Evolutionary conservation across 2,329 filamentous ascomycete species (phyloP), one percentile per base, ranked within the genome.

Genomic region (Sarocladium brachiariae): DNA sequence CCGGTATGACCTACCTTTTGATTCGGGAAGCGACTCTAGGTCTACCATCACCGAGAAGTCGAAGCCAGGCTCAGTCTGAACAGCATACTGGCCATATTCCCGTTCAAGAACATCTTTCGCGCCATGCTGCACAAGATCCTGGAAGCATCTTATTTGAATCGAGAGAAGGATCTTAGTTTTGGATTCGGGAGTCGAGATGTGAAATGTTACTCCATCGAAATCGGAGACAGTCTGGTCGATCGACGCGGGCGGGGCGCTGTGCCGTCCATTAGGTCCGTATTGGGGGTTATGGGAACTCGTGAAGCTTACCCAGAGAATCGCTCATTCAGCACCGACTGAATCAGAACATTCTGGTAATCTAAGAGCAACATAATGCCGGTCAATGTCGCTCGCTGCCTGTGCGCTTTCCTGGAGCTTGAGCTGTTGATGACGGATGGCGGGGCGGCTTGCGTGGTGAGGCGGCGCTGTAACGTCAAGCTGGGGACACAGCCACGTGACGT

Each of bases 161-260:
- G 93, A 99, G 53, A 99, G 84, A 49, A 95, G 80, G 58, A 99
- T 96, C 73, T 95, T 89, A 47, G 89, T 85, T 77, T 97, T 97
- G 55, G 83, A 76, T 69, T 96, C 90, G 53, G 92, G 93, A 39
- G 93, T 99, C 33, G 92, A 97, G 64, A 99, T 91, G 71, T 99
- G 93, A 73, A 97, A 99, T 59, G 88, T 95, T 61, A 97, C 93
- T 66, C 92, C 92, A 72, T 99, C 95, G 66, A 99, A 99, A 73
- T 99, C 93, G 66, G 92, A 97, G 56, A 96, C 89, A 56, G 95
- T 89, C 75, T 99, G 93, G 72, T 99, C 95, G 68, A 99, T 96
- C 60, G 88, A 89, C 53, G 83, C 80, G 53, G 90, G 89, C 59
- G 89, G 74, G 67, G 87, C 87, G 71, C 92, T 96, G 63, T 18